Percentiles rank a stretch among this genome's conserved stretches.
Evolutionary conservation across 177 flowering plant genomes (phyloP).

Genomic region (Vitis hybrid): DNA sequence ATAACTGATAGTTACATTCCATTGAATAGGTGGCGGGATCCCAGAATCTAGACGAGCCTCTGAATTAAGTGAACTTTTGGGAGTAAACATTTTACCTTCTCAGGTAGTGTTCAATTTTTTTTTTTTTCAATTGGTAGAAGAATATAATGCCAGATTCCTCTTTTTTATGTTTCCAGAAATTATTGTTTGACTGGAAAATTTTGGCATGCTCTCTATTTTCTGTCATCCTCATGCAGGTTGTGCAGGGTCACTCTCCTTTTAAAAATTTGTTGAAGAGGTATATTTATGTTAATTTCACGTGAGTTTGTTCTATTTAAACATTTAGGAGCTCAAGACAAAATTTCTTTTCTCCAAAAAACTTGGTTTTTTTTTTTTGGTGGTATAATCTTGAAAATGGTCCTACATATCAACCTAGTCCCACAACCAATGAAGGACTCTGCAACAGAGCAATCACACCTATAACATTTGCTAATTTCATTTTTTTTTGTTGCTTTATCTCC

Average conservation of each 20-base stretch:
- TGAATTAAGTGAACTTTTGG: constrained; percentile 47
- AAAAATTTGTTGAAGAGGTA: constrained; percentile 58
- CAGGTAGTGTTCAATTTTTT: constrained; percentile 31
- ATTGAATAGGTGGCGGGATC: constrained; percentile 46
- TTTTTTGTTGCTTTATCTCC: no score
- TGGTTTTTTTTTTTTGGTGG: no score
- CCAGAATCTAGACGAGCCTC: constrained; percentile 49
- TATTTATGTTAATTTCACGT: neutral
- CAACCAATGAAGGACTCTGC: no score
- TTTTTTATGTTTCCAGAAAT: neutral
- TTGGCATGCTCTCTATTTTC: neutral
- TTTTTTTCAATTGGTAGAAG: neutral
- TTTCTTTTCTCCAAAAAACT: no score
- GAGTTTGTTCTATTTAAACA: neutral
- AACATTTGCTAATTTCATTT: no score
- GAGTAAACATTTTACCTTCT: constrained; percentile 36
- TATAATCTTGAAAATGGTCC: no score
- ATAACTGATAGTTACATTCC: neutral
- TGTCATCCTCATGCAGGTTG: constrained; percentile 48
- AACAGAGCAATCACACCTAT: no score
- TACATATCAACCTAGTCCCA: no score
- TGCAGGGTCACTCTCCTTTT: constrained; percentile 84
- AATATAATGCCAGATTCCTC: neutral
- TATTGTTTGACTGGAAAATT: constrained; percentile 11
- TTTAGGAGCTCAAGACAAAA: neutral